Conservation (phyloP, 495 filamentous ascomycete genomes). For the Aspergillus affinis region DNA sequence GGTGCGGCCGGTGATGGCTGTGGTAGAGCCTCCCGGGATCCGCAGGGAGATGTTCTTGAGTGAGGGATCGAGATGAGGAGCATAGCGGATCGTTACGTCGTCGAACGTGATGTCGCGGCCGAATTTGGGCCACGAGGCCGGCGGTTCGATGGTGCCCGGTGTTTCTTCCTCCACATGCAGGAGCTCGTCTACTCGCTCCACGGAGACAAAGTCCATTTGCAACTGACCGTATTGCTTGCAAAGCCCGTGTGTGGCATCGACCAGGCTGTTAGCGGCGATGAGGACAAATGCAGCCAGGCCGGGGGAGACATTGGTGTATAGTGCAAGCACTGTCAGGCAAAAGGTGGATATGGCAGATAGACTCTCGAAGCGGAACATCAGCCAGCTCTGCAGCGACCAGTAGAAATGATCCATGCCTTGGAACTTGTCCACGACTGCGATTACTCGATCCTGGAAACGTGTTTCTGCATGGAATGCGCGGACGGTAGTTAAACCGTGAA, state of each 20-base stretch:
- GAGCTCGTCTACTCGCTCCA: constrained; percentile 78
- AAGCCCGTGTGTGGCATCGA: constrained; percentile 66
- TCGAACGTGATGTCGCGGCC: constrained; percentile 72
- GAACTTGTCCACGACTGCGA: constrained; percentile 75
- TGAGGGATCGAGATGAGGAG: constrained; percentile 69
- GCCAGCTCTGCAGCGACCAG: constrained; percentile 81
- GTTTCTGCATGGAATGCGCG: constrained; percentile 69
- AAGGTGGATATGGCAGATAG: constrained; percentile 72
- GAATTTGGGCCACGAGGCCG: constrained; percentile 72
- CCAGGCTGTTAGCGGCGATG: constrained; percentile 46
- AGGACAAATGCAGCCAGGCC: constrained; percentile 75
- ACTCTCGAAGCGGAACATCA: constrained; percentile 73
- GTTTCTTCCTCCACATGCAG: constrained; percentile 73
- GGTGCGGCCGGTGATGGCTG: constrained; percentile 61
- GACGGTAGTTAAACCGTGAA: constrained; percentile 78
- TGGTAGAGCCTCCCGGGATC: constrained; percentile 72
- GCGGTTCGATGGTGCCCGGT: constrained; percentile 61
- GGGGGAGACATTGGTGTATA: constrained; percentile 66
- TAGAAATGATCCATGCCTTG: constrained; percentile 94
- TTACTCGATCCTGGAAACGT: constrained; percentile 73
- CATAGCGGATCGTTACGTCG: constrained; percentile 73
- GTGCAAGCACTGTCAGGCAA: constrained; percentile 64
- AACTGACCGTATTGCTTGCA: constrained; percentile 77
- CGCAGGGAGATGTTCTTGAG: constrained; percentile 61
- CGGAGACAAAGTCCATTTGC: constrained; percentile 87